Conservation (phyloP, 1,139 yeast genomes). For the Nadsonia commutata region DNA sequence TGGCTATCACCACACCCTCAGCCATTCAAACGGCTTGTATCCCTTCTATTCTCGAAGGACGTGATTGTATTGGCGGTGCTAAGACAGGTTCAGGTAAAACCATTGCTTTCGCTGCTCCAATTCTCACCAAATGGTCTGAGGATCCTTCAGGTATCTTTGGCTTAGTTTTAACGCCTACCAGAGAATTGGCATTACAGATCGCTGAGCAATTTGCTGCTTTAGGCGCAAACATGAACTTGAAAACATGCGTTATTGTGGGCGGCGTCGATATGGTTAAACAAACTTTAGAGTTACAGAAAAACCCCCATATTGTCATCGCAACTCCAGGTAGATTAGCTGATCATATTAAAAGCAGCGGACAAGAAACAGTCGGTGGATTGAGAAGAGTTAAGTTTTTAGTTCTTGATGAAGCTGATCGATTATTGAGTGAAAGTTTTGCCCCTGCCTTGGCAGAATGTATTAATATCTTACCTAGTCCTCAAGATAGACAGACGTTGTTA, state of each 20-base stretch:
- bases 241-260: conserved; percentile 74
- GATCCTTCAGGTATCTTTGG: conserved; percentile 94
- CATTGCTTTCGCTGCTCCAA: conserved; percentile 92
- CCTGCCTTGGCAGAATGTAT: conserved; percentile 61
- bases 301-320: conserved; percentile 91
- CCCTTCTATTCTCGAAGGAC: conserved; percentile 67
- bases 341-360: conserved; percentile 78
- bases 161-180: conserved; percentile 75
- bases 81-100: conserved; percentile 98
- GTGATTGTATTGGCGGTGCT: conserved; percentile 96
- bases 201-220: conserved; percentile 93
- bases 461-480: conserved; percentile 52
- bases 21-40: conserved; percentile 80
- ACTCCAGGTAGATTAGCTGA: conserved; percentile 97
- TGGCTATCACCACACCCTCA: conserved; percentile 76
- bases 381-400: conserved; percentile 68
- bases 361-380: conserved; percentile 70
- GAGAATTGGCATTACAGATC: conserved; percentile 90
- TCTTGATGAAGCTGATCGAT: conserved; percentile 90
- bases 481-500: conserved; percentile 66
- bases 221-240: conserved; percentile 78
- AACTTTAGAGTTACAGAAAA: conserved; percentile 61
- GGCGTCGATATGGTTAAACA: conserved; percentile 89
- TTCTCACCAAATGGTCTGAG: conserved; percentile 84
- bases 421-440: conserved; percentile 72